Base-by-base conservation (phyloP, 345 rosid species). In the Arabidopsis suecica region DNA sequence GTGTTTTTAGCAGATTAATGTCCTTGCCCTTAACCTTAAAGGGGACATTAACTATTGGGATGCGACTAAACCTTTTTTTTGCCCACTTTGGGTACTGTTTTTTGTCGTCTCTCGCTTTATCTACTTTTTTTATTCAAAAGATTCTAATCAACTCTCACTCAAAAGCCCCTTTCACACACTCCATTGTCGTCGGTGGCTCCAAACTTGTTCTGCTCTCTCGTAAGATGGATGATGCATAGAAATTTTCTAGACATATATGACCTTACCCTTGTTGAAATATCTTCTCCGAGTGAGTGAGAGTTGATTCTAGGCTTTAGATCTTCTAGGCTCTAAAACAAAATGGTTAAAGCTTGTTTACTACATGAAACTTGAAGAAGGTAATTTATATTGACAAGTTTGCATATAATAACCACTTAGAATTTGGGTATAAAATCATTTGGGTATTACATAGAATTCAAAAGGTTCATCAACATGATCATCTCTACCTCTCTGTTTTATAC, bases 81-180 rank as follows among this genome's bases (percentile, higher is more conserved):
- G 4, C 28, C 49, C 71, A 73, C 78, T 74, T 66, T 57, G 40
- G 40, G 63, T 66, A 48, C 33, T 42, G 4, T 41, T 37, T 74
- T 72, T 74, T 74, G 78, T 74, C 73, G 66, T 48, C 25, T 66
- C 67, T 38, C 67, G 23, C 78, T 74, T 74, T 74, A 25, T 57
- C 50, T 25, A 32, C 78, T 11, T 65, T 65, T 9, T 7, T 9
- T 4, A n/a, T 56, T 7, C 57, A 64, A 72, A 73, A 61, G 36
- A 66, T 51, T 23, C 48, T 22, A 68, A 68, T 68, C 72, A 68
- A 68, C 10, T 67, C 71, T 14, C 22, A 57, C 71, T 14, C 22
- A 57, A 65, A 65, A 48, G 60, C 34, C 23, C 4, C 12, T 66
- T 66, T 66, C 34, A 47, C 48, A 64, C 65, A 32, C 40, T 30